Evolutionary conservation across 176 grass and related monocot species (phyloP), one percentile per base, ranked within the genome.

Genomic region (Dendrocalamus sinicus): DNA sequence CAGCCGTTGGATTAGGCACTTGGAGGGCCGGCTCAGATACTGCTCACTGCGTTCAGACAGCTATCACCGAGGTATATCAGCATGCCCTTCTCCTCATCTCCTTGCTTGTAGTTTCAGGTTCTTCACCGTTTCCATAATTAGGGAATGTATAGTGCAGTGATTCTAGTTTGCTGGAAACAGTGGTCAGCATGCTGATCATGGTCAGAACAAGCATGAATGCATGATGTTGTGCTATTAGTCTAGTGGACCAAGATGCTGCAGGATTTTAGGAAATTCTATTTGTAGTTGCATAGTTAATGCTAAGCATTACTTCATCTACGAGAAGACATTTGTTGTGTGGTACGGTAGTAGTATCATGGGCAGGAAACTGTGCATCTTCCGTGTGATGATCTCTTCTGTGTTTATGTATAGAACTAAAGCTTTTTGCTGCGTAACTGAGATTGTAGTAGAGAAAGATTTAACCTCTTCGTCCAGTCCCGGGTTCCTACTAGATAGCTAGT

Each of bases 1-100:
- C 94, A 23, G 40, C 81, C 8, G 72, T 91, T 28, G 91, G 94
- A 11, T 68, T 92, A 40, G 94, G 92, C 83, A 94, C 92, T 57
- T 94, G 94, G 92, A 87, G 85, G 37, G 69, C 89, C 3, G 90
- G 92, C 55, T 90, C 88, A 4, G 77, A 88, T 43, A 87, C 83
- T 11, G 79, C 83, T 24, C 76, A 89, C 30, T 78, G 83, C 6
- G 85, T 94, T 72, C 71, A 54, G 75, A 89, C 54, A 52, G 88
- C 94, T 60, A 90, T 97, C 81, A 69, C 74, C 24, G 63, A 92
- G 92, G 94, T 94, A 75, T 51, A 62, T 75, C 14, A 75, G 1
- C 85, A 26, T 81, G 51, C 46, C 19, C 19, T 63, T 37, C 73
- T 22, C 14, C 54, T 57, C 63, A 5, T 46, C 10, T 45, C 14